These are phyloP conservation scores for Plenodomus tracheiphilus DNA, from an alignment of 2,329 filamentous ascomycete genomes.

Conservation along the genomic window DNA sequence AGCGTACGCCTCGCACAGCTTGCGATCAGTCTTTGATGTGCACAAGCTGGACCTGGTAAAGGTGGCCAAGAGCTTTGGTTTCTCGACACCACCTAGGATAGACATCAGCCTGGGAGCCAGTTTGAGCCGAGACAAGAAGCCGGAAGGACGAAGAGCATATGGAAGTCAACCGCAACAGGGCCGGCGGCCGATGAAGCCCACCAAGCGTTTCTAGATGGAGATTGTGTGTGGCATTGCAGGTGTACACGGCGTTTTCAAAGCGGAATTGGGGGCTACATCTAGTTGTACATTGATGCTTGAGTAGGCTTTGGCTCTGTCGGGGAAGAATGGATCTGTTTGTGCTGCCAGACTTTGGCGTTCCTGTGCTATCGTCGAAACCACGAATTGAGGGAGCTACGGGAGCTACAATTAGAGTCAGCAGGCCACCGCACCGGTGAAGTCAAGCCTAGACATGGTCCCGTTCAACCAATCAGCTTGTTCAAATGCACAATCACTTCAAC, in stretches of 20 bases:
- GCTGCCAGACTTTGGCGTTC: not conserved
- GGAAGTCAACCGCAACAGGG: constrained; percentile 74
- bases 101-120: constrained; percentile 79
- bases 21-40: constrained; percentile 83
- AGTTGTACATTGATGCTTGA: not conserved
- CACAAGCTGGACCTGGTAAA: constrained; percentile 81
- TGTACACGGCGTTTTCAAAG: constrained; percentile 20
- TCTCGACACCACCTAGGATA: constrained; percentile 73
- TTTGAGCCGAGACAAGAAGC: constrained; percentile 71
- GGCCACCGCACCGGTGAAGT: constrained; percentile 13
- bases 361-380: not conserved
- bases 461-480: constrained; percentile 3
- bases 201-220: constrained; percentile 26
- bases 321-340: not conserved
- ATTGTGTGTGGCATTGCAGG: constrained; percentile 7
- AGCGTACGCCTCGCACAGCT: constrained; percentile 85
- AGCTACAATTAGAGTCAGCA: constrained; percentile 1
- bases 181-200: constrained; percentile 56
- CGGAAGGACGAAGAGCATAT: constrained; percentile 68
- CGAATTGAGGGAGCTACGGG: not conserved
- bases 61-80: constrained; percentile 83
- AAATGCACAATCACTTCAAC: not conserved
- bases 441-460: constrained; percentile 1
- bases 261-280: not conserved
- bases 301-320: not conserved